A percentile compares a stretch with the other conserved stretches of the same genome.
Evolutionary conservation across 495 filamentous ascomycete genomes (phyloP).

Genomic region (Talaromyces borbonicus): DNA sequence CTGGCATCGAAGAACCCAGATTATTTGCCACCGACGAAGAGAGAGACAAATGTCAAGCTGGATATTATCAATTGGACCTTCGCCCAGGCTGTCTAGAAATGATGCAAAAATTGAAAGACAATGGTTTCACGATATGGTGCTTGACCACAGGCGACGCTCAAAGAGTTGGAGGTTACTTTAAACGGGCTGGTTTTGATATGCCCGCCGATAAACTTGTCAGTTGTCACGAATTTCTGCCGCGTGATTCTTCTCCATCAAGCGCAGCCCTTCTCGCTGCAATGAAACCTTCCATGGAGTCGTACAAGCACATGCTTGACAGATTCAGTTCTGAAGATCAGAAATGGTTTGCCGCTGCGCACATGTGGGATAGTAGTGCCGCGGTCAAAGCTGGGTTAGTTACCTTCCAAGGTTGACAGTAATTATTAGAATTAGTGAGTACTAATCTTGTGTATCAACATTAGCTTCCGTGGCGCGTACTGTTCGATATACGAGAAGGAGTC

Average conservation of each 20-base stretch:
- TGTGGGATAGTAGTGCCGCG: conserved; percentile 31
- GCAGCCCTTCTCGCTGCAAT: conserved; percentile 15
- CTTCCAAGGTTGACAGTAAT: too few relatives aligned
- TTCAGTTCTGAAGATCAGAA: conserved; percentile 16
- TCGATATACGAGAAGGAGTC: conserved; percentile 23
- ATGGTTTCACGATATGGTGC: conserved; percentile 32
- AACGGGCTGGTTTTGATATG: conserved; percentile 31
- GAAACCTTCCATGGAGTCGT: conserved; percentile 25
- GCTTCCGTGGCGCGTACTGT: conserved; percentile 26
- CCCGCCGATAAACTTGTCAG: conserved; percentile 29
- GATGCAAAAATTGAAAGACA: conserved; percentile 24
- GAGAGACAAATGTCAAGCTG: conserved; percentile 19
- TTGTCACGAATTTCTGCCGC: too few relatives aligned
- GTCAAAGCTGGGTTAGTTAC: conserved; percentile 20
- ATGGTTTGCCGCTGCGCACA: conserved; percentile 32
- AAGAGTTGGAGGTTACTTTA: conserved; percentile 29
- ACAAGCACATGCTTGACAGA: conserved; percentile 16
- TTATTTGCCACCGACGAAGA: conserved; percentile 20
- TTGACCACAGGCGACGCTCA: conserved; percentile 29
- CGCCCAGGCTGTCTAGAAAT: conserved; percentile 23
- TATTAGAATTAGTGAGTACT: too few relatives aligned
- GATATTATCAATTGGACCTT: conserved; percentile 20
- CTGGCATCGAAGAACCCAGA: conserved; percentile 31
- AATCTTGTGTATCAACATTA: too few relatives aligned
- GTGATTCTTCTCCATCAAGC: too few relatives aligned